Percentiles rank a stretch among this genome's conserved stretches.
Evolutionary conservation across 306 rosid genomes (phyloP).

Genomic region (Quercus variabilis): DNA sequence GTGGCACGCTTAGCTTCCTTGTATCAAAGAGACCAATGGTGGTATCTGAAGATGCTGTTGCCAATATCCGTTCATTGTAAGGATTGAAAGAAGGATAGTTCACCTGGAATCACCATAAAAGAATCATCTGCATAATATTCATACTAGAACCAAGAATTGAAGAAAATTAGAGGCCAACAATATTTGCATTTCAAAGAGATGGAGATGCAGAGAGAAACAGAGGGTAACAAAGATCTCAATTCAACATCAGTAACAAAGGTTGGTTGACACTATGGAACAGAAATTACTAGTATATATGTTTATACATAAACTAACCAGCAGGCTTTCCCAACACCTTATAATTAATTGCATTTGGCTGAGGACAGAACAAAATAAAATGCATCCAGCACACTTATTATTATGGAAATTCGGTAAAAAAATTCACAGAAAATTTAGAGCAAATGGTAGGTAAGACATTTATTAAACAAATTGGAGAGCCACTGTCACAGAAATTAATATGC

Average conservation of each 20-base stretch:
- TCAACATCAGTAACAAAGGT: neutral
- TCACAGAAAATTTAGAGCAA: neutral
- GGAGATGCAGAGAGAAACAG: neutral
- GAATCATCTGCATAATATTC: neutral
- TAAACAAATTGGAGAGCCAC: neutral
- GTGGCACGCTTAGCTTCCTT: conserved; percentile 60
- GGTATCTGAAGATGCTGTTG: conserved; percentile 93
- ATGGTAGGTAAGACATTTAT: neutral
- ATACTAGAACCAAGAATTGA: neutral
- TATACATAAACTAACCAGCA: neutral
- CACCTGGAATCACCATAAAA: conserved; percentile 46
- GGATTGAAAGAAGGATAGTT: conserved; percentile 87
- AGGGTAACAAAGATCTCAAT: neutral
- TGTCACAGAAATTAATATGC: neutral
- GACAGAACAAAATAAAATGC: neutral
- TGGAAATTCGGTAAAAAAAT: neutral
- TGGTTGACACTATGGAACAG: neutral
- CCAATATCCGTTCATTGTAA: conserved; percentile 78
- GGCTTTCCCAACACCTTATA: neutral
- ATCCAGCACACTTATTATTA: neutral
- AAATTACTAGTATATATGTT: neutral
- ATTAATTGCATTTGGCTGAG: neutral
- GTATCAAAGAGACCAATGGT: conserved; percentile 74
- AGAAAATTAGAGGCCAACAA: neutral
- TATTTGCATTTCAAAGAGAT: neutral